phyloP scores from a whole-genome alignment of 2,329 filamentous ascomycete genomes.

The Macroventuria anomochaeta region DNA sequence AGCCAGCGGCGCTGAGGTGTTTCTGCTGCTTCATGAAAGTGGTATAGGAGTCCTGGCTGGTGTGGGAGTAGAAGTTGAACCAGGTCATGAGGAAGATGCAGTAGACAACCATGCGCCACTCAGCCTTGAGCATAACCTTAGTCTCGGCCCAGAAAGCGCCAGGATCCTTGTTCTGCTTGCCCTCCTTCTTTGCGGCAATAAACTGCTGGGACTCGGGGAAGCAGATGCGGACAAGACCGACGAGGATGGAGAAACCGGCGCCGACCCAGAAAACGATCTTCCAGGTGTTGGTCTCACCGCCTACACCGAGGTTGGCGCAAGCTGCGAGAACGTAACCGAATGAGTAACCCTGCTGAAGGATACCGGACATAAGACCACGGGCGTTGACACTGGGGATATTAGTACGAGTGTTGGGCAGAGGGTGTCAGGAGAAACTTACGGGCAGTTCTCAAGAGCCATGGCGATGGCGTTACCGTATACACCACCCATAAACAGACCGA shows the following conservation, averaged over 20 bases:
- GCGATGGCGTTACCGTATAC: slow-evolving; percentile 80
- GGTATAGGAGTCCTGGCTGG: slow-evolving; percentile 80
- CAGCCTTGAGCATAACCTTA: slow-evolving; percentile 68
- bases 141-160: slow-evolving; percentile 72
- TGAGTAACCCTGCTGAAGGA: slow-evolving; percentile 82
- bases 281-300: slow-evolving; percentile 68
- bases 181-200: slow-evolving; percentile 69
- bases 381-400: slow-evolving; percentile 57
- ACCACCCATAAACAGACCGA: slow-evolving; percentile 81
- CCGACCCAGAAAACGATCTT: slow-evolving; percentile 79
- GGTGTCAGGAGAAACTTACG: slow-evolving; percentile 51
- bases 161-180: slow-evolving; percentile 56
- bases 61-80: slow-evolving; percentile 71
- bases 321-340: slow-evolving; percentile 82
- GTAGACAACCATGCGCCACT: slow-evolving; percentile 81
- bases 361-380: slow-evolving; percentile 80
- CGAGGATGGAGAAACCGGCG: slow-evolving; percentile 69
- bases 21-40: slow-evolving; percentile 80
- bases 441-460: slow-evolving; percentile 78
- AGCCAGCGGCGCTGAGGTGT: slow-evolving; percentile 67
- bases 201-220: slow-evolving; percentile 81
- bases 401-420: slow-evolving; percentile 27
- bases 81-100: slow-evolving; percentile 80
- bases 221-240: slow-evolving; percentile 70
- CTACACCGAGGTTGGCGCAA: slow-evolving; percentile 75